Evolutionary conservation across 2,329 filamentous ascomycete genomes (phyloP), one percentile per base, ranked within the genome.

Genomic region (Nemania serpens): DNA sequence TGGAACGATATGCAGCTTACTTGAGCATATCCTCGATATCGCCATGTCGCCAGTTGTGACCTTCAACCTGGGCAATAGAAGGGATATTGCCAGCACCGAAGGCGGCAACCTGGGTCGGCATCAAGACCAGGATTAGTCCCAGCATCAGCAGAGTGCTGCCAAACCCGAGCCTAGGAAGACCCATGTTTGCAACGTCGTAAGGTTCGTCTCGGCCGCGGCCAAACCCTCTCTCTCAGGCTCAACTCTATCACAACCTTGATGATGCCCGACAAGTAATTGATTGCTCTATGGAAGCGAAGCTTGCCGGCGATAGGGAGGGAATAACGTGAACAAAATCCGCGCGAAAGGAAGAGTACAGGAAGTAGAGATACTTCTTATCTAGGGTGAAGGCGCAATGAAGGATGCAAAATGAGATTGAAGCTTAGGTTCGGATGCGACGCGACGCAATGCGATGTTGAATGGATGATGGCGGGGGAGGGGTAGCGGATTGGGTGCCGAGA

Each of bases 1-100:
- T 41, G 18, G 20, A 12, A 37, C 34, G 47, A 25, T 17, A 20
- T 22, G 46, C 55, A 43, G 43, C 64, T 59, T 62, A 66, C 64
- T 91, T 89, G 69, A 95, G 85, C 77, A 91, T 87, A 75, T 94
- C 91, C 78, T 93, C 89, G 64, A 93, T 92, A 73, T 93, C 90
- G 75, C 87, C 87, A 81, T 90, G 87, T 47, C 87, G 83, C 83
- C 86, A 90, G 73, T 90, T 90, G 73, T 84, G 80, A 15, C 88
- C 88, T 72, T 90, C 88, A 55, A 88, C 82, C 76, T 87, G 77
- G 15, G 77, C 77, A 54, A 75, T 87, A 18, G 84, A 87, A n/a
- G 88, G 88, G 62, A 90, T 90, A 70, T 90, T 90, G 58, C 88
- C 88, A 36, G 88, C 88, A 25, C 88, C 88, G 71, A 90, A 90